These are phyloP conservation scores for Cercospora sp. DNA, from an alignment of 2,329 filamentous ascomycete genomes.

Conservation along the genomic window DNA sequence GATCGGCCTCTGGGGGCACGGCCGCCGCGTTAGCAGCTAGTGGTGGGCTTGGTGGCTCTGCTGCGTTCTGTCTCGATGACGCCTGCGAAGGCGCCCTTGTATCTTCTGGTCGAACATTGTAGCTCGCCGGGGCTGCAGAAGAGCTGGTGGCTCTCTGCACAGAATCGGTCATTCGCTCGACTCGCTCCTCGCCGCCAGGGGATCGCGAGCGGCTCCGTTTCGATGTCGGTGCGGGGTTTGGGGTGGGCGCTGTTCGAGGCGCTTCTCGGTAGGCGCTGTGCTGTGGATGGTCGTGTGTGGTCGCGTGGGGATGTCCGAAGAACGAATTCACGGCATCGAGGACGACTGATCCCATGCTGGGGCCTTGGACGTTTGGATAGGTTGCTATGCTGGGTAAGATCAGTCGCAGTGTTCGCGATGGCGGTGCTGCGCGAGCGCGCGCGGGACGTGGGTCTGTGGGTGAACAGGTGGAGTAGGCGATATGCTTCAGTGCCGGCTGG, in stretches of 20 bases:
- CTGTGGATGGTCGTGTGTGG: constrained; percentile 25
- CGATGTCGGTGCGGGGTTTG: constrained; percentile 24
- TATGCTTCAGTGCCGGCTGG: neutral
- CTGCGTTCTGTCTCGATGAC: constrained; percentile 19
- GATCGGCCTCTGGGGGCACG: constrained; percentile 12
- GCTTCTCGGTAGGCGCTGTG: constrained; percentile 33
- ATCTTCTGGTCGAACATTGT: constrained; percentile 24
- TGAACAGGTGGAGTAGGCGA: constrained; percentile 3
- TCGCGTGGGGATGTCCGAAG: constrained; percentile 32
- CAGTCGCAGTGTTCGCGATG: constrained; percentile 17
- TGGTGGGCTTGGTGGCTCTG: constrained; percentile 32
- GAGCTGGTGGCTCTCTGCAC: constrained; percentile 38
- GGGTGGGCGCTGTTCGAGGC: constrained; percentile 27
- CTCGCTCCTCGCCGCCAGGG: constrained; percentile 17
- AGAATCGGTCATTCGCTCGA: constrained; percentile 36
- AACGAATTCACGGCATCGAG: constrained; percentile 74
- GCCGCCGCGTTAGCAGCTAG: constrained; percentile 26
- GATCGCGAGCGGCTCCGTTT: constrained; percentile 34
- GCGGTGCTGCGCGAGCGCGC: neutral
- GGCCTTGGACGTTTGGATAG: constrained; percentile 10
- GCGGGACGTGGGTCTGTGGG: neutral
- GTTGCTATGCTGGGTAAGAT: constrained; percentile 20
- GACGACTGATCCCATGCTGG: constrained; percentile 63
- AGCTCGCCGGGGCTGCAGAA: constrained; percentile 25
- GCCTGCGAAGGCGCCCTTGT: constrained; percentile 24